Percentiles rank a stretch among this genome's conserved stretches.
Conservation (phyloP, 345 rosid species). For the Murraya koenigii region DNA sequence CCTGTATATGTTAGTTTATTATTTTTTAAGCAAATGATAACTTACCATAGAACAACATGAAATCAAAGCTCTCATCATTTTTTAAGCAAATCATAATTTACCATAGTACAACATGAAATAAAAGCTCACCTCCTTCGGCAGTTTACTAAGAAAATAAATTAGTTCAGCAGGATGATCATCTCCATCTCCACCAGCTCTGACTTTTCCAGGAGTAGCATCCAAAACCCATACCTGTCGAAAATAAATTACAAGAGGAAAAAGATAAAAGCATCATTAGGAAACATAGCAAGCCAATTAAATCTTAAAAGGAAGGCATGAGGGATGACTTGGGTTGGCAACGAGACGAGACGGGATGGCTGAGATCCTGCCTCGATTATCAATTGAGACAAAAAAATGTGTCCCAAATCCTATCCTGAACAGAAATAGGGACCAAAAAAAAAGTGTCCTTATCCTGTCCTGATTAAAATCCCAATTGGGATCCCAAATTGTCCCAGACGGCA, state of each 20-base stretch:
- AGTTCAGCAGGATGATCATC: slow-evolving; percentile 91
- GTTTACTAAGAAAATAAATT: slow-evolving; percentile 59
- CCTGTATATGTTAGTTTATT: background rate
- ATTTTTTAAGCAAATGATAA: background rate
- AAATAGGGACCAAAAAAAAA: too few relatives aligned
- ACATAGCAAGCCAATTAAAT: background rate
- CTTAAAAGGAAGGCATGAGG: background rate
- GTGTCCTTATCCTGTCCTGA: too few relatives aligned
- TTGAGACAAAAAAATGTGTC: too few relatives aligned
- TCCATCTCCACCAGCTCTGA: slow-evolving; percentile 78
- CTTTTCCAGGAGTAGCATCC: slow-evolving; percentile 98
- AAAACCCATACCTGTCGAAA: slow-evolving; percentile 78
- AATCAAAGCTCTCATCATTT: background rate
- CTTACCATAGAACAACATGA: background rate
- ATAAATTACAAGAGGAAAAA: background rate
- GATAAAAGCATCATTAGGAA: background rate
- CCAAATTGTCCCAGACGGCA: too few relatives aligned
- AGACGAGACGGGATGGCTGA: too few relatives aligned
- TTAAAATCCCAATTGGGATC: too few relatives aligned
- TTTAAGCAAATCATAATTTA: background rate
- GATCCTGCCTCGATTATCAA: too few relatives aligned
- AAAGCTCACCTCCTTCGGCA: slow-evolving; percentile 66
- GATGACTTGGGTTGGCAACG: background rate
- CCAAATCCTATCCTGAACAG: too few relatives aligned
- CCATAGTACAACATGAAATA: background rate